Conservation (phyloP, 192 early-diverging fungal genomes). For the Podila verticillata region DNA sequence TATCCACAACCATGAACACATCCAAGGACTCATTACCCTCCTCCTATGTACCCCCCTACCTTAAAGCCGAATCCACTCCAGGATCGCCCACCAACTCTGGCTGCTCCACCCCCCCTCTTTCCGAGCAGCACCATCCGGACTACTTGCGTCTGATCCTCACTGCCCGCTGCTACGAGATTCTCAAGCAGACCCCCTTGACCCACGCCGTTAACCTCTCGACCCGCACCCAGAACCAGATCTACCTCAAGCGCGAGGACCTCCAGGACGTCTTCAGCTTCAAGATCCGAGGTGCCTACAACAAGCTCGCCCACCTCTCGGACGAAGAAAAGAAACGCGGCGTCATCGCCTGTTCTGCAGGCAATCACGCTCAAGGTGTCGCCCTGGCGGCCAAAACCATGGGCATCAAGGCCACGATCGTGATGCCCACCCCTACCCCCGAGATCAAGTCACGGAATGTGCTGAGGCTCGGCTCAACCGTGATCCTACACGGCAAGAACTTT, state of each 20-base stretch:
- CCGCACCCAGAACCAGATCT: slow-evolving; percentile 74
- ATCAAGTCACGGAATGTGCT: slow-evolving; percentile 94
- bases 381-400: slow-evolving; percentile 91
- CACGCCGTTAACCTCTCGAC: slow-evolving; percentile 84
- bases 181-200: slow-evolving; percentile 90
- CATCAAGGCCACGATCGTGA: slow-evolving; percentile 96
- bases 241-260: slow-evolving; percentile 95
- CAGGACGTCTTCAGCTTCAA: slow-evolving; percentile 99
- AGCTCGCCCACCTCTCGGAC: slow-evolving; percentile 80
- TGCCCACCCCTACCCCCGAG: slow-evolving; percentile 82
- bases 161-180: slow-evolving; percentile 94
- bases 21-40: background rate
- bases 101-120: background rate
- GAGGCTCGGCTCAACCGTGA: slow-evolving; percentile 89
- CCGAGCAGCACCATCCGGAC: slow-evolving; percentile 65
- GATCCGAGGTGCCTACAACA: slow-evolving; percentile 96
- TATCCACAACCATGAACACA: no score
- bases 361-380: slow-evolving; percentile 98
- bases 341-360: slow-evolving; percentile 96
- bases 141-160: slow-evolving; percentile 95
- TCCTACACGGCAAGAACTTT: slow-evolving; percentile 92
- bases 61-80: slow-evolving; percentile 11
- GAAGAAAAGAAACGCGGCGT: slow-evolving; percentile 88
- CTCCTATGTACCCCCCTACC: slow-evolving; percentile 28
- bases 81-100: slow-evolving; percentile 11